A percentile compares a stretch with the other conserved stretches of the same genome.
phyloP scores from a whole-genome alignment of 176 grass and related monocot genomes.

The Musa troglodytarum region DNA sequence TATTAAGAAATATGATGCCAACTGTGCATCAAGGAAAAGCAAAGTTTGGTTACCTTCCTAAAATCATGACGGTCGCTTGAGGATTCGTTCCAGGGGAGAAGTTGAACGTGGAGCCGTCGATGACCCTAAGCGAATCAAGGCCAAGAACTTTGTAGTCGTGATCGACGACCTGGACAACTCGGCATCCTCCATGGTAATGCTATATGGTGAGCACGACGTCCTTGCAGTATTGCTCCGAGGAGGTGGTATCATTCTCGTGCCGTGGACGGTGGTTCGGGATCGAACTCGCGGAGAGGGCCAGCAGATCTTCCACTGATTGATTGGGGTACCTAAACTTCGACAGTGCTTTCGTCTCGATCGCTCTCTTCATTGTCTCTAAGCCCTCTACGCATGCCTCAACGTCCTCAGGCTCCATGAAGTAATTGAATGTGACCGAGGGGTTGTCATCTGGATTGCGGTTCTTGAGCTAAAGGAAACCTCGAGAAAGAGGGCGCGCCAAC shows the following conservation, averaged over 20 bases:
- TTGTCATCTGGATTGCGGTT: conserved; percentile 11
- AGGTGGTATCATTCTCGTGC: conserved; percentile 40
- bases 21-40: too few relatives aligned
- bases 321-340: conserved; percentile 62
- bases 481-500: not conserved
- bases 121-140: not conserved
- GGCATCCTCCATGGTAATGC: conserved; percentile 1
- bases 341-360: conserved; percentile 53
- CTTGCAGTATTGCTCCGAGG: conserved; percentile 34
- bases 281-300: conserved; percentile 47
- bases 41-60: not conserved
- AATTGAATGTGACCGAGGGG: conserved; percentile 11
- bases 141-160: conserved; percentile 5
- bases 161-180: conserved; percentile 1
- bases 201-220: conserved; percentile 9
- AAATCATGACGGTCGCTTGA: conserved; percentile 9
- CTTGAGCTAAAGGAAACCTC: not conserved
- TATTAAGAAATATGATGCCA: too few relatives aligned
- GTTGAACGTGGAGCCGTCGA: too few relatives aligned
- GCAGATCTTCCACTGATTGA: conserved; percentile 36
- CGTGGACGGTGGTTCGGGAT: conserved; percentile 57
- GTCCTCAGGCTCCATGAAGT: not conserved
- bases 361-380: conserved; percentile 1
- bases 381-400: not conserved
- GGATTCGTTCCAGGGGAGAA: too few relatives aligned